Conservation (phyloP, 768 basidiomycete genomes). For the Tremella fuciformis region DNA sequence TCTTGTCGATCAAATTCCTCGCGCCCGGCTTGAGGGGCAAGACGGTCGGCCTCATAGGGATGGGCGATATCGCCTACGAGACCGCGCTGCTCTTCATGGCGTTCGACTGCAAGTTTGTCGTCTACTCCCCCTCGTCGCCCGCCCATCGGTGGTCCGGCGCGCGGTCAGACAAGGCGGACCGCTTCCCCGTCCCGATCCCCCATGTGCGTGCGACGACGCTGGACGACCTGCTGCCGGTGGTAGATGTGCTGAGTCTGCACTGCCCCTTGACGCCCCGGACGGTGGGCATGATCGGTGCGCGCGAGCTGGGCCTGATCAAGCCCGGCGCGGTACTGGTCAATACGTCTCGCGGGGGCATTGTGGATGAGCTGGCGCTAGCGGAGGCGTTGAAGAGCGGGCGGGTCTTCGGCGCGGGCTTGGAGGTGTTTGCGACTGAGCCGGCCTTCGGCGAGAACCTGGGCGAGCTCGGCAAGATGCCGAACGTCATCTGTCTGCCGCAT, state of each 20-base stretch:
- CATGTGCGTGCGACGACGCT: slow-evolving; percentile 39
- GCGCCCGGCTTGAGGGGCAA: slow-evolving; percentile 44
- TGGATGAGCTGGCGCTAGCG: slow-evolving; percentile 40
- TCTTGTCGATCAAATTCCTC: slow-evolving; percentile 33
- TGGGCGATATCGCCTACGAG: slow-evolving; percentile 49
- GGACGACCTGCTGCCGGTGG: slow-evolving; percentile 38
- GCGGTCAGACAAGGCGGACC: slow-evolving; percentile 14
- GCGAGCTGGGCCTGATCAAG: slow-evolving; percentile 44
- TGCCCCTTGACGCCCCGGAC: slow-evolving; percentile 49
- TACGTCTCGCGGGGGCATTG: slow-evolving; percentile 51
- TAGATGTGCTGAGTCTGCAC: slow-evolving; percentile 51
- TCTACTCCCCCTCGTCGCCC: slow-evolving; percentile 48
- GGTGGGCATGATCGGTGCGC: slow-evolving; percentile 36
- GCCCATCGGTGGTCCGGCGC: slow-evolving; percentile 26
- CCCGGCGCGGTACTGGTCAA: slow-evolving; percentile 47
- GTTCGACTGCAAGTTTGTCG: slow-evolving; percentile 46
- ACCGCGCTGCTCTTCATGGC: slow-evolving; percentile 44
- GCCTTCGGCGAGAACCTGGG: slow-evolving; percentile 33
- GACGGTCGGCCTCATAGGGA: slow-evolving; percentile 51
- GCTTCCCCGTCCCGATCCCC: slow-evolving; percentile 22
- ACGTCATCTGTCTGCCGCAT: slow-evolving; percentile 45
- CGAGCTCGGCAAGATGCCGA: slow-evolving; percentile 33
- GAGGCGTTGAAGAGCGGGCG: slow-evolving; percentile 24
- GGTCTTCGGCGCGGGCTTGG: slow-evolving; percentile 45
- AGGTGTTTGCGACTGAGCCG: slow-evolving; percentile 46